A percentile compares a stretch with the other conserved stretches of the same genome.
Conservation (phyloP, 805 yeast species). For the Saccharomycopsis selenospora region DNA sequence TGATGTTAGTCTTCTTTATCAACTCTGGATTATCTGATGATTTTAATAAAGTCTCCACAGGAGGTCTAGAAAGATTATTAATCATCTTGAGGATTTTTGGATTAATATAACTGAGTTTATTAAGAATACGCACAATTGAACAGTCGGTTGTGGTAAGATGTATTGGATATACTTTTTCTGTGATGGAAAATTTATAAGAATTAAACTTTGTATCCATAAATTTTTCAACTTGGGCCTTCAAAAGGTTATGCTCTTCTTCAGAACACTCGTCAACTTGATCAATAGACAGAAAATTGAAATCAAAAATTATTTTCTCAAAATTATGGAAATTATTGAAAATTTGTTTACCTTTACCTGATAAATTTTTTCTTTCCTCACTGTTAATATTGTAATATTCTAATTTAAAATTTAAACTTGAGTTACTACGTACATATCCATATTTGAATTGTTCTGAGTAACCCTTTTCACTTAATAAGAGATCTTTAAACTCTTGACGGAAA, state of each 20-base stretch:
- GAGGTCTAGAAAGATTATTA: slow-evolving; percentile 1
- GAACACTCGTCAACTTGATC: background rate
- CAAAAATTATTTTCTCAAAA: slow-evolving; percentile 8
- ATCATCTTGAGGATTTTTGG: slow-evolving; percentile 4
- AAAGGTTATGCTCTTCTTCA: background rate
- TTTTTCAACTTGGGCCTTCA: background rate
- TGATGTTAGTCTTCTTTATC: slow-evolving; percentile 2
- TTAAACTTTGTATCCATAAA: background rate
- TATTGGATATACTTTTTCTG: slow-evolving; percentile 6
- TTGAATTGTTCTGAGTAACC: slow-evolving; percentile 19
- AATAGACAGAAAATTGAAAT: background rate
- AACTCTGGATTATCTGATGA: background rate
- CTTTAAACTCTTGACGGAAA: slow-evolving; percentile 13
- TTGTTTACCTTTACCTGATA: slow-evolving; percentile 8
- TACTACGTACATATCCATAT: slow-evolving; percentile 12
- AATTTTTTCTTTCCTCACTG: background rate
- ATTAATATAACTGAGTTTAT: slow-evolving; percentile 11
- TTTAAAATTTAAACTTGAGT: slow-evolving; percentile 17
- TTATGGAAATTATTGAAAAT: slow-evolving; percentile 14
- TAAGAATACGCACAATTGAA: slow-evolving; percentile 4
- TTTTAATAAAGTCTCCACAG: background rate
- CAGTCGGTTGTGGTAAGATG: slow-evolving; percentile 11
- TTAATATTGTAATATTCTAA: slow-evolving; percentile 6
- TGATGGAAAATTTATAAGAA: background rate
- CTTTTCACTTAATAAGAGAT: slow-evolving; percentile 14